Evolutionary conservation across 176 grass and related monocot genomes (phyloP).

Genomic region (Eleusine indica): DNA sequence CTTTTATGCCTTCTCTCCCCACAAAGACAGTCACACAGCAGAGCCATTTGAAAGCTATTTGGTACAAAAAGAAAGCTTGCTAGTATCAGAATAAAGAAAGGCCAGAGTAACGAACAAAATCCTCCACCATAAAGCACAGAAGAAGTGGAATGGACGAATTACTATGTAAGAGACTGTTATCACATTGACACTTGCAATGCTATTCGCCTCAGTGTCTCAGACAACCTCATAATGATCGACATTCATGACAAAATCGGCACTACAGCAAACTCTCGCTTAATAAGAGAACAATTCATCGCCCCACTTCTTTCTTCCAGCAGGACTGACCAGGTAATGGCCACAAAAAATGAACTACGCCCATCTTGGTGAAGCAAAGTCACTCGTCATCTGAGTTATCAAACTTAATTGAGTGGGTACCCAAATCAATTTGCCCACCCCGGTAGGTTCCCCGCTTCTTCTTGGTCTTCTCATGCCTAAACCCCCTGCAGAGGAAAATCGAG

Average conservation of each 20-base stretch:
- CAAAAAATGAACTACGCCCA: not conserved
- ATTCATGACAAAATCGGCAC: constrained; percentile 4
- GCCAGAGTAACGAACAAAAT: not conserved
- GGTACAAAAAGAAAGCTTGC: not conserved
- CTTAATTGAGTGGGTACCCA: constrained; percentile 83
- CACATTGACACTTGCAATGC: not conserved
- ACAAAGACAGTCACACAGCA: not conserved
- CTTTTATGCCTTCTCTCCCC: too few species aligned
- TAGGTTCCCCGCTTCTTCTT: constrained; percentile 95
- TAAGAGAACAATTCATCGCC: not conserved
- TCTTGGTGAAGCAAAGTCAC: constrained; percentile 6
- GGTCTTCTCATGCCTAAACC: constrained; percentile 98
- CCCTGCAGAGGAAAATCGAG: constrained; percentile 44
- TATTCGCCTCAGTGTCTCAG: not conserved
- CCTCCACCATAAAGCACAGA: not conserved
- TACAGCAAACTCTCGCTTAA: not conserved
- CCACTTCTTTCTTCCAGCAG: not conserved
- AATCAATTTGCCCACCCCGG: constrained; percentile 80
- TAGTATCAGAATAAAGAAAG: not conserved
- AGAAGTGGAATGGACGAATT: not conserved
- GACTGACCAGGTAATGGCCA: not conserved
- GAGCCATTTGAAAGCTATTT: not conserved
- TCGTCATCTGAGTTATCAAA: constrained; percentile 69
- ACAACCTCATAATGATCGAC: not conserved
- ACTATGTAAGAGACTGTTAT: not conserved